Base-by-base conservation (phyloP, 169 alveolate species). In the Eimeria acervulina region DNA sequence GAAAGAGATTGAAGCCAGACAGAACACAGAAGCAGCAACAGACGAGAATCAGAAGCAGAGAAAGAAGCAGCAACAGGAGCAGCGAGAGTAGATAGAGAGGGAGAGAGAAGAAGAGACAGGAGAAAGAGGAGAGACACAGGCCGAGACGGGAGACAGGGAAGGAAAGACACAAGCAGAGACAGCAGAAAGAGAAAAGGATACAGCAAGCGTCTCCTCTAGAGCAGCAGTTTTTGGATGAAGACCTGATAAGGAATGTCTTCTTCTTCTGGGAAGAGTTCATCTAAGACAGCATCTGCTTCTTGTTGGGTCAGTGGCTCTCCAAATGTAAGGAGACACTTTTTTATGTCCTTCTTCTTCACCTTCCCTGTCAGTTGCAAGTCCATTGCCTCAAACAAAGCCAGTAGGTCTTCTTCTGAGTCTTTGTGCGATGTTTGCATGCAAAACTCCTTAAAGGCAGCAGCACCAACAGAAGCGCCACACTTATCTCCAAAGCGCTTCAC, bases 301-400 rank as follows among this genome's bases (percentile, higher is more conserved):
- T 81, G 51, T 19, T 7, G 72, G 19, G 70, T 44, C 19, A 81
- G 44, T 4, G 61, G n/a, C 44, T 81, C 90, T 19, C 90, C 90
- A 26, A 47, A 81, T 5, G 51, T 81, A 36, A 26, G 44, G n/a
- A 81, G 47, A n/a, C 90, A 81, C 47, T 47, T 44, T 10, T 26
- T 44, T n/a, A 81, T 31, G 4, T 81, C 72, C 1, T 59, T 51
- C 19, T 81, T 81, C 47, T 44, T 81, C 1, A 81, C 72, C 28
- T 47, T 81, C 12, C 90, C 90, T 23, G 90, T 81, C 23, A 31
- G 23, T 44, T 44, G 51, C 21, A 81, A 38, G 26, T 81, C 90
- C 90, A 81, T 81, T 15, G 72, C n/a, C 44, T 81, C 70, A 81
- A 81, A 81, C 10, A 81, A 81, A 21, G 28, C 55, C 44, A 81